phyloP scores from a whole-genome alignment of 2,329 filamentous ascomycete species.

The Lojkania enalia region DNA sequence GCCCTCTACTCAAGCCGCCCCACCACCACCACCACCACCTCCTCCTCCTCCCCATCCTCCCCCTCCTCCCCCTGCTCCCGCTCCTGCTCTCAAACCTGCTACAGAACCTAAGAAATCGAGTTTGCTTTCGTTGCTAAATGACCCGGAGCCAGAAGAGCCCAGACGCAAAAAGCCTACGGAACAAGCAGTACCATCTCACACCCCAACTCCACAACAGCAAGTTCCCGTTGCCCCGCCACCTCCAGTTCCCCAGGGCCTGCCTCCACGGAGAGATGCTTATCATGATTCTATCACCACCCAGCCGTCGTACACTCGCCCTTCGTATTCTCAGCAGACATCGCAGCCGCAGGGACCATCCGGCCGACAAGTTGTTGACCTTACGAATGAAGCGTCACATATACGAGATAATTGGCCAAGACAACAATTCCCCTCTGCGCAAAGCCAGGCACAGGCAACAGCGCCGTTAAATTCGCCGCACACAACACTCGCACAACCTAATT shows the following conservation, averaged over 20 bases:
- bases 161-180: constrained; percentile 39
- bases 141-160: constrained; percentile 42
- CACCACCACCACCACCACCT: constrained; percentile 18
- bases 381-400: constrained; percentile 25
- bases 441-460: constrained; percentile 29
- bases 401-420: constrained; percentile 39
- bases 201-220: constrained; percentile 40
- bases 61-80: constrained; percentile 23
- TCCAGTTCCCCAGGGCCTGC: constrained; percentile 27
- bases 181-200: constrained; percentile 38
- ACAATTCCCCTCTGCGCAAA: constrained; percentile 28
- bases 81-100: constrained; percentile 28
- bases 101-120: constrained; percentile 43
- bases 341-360: constrained; percentile 24
- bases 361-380: constrained; percentile 37
- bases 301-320: constrained; percentile 27
- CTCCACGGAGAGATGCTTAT: constrained; percentile 32
- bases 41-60: constrained; percentile 16
- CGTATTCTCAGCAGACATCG: constrained; percentile 33
- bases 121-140: constrained; percentile 44
- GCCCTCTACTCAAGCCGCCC: neutral
- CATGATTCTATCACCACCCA: constrained; percentile 29
- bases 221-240: constrained; percentile 36
- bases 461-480: constrained; percentile 33
- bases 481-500: constrained; percentile 29